phyloP scores from a whole-genome alignment of 2,329 filamentous ascomycete genomes.

The Penicillium sp. region DNA sequence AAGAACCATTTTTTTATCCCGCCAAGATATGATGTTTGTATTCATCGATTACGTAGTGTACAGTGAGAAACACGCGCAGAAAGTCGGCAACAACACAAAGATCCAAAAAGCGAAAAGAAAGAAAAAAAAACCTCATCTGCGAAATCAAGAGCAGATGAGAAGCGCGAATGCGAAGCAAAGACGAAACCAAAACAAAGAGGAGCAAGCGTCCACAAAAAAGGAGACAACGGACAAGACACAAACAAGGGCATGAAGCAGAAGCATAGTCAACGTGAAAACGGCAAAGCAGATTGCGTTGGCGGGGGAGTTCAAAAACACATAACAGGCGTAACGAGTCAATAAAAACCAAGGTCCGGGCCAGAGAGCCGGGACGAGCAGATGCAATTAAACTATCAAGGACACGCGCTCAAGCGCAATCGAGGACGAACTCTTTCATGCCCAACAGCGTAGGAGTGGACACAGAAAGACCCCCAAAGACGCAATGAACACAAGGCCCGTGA shows the following conservation, averaged over 20 bases:
- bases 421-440: too few species aligned
- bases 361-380: constrained; percentile 8
- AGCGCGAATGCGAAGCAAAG: constrained; percentile 10
- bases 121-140: constrained; percentile 24
- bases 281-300: neutral
- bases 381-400: constrained; percentile 24
- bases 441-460: too few species aligned
- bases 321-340: neutral
- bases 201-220: too few species aligned
- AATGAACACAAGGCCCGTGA: too few species aligned
- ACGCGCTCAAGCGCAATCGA: constrained; percentile 5
- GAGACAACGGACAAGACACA: too few species aligned
- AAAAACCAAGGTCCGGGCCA: constrained; percentile 12
- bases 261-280: constrained; percentile 15
- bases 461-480: too few species aligned
- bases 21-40: constrained; percentile 28
- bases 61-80: constrained; percentile 22
- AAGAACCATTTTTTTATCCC: constrained; percentile 11
- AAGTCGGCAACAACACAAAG: neutral
- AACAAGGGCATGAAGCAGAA: too few species aligned
- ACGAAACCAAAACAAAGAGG: constrained; percentile 1
- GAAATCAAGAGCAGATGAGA: constrained; percentile 16
- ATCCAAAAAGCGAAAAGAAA: constrained; percentile 14
- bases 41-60: constrained; percentile 37
- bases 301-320: too few species aligned